Evolutionary conservation across 495 filamentous ascomycete genomes (phyloP).

Genomic region (Glarea lozoyensis): DNA sequence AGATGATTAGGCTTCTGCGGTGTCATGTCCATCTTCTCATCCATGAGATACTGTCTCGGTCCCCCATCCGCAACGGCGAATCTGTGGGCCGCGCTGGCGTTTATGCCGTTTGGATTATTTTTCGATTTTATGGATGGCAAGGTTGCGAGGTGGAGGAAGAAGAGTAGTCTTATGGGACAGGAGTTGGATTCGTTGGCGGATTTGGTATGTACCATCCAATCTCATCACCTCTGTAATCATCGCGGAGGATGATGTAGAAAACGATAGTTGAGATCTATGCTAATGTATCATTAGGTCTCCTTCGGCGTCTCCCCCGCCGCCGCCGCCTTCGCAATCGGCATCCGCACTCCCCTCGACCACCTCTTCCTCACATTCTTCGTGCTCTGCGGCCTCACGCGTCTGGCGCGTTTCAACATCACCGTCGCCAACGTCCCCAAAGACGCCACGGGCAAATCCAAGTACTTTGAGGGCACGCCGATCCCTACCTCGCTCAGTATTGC

Average conservation of each 20-base stretch:
- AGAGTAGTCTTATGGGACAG: conserved; percentile 95
- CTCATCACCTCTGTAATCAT: too few species aligned
- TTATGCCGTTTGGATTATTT: conserved; percentile 91
- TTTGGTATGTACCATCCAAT: conserved; percentile 55
- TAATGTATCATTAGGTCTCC: conserved; percentile 56
- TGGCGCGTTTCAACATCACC: conserved; percentile 97
- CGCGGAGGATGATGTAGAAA: too few species aligned
- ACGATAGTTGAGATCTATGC: neutral
- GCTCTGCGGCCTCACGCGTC: conserved; percentile 85
- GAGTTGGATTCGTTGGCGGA: conserved; percentile 97
- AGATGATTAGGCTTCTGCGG: conserved; percentile 57
- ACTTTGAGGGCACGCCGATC: conserved; percentile 96
- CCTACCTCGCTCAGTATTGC: conserved; percentile 79
- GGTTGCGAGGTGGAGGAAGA: conserved; percentile 90
- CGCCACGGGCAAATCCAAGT: conserved; percentile 76
- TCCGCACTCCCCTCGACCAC: conserved; percentile 82
- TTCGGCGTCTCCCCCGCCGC: conserved; percentile 88
- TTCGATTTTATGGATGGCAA: conserved; percentile 99
- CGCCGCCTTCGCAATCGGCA: conserved; percentile 79
- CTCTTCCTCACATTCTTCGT: conserved; percentile 82
- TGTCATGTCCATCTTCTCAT: conserved; percentile 91
- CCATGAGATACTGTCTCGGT: conserved; percentile 85
- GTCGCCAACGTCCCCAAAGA: conserved; percentile 84
- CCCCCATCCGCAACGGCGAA: conserved; percentile 53
- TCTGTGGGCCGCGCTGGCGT: conserved; percentile 72